Evolutionary conservation across 2,329 filamentous ascomycete genomes (phyloP).

Genomic region (Aspergillus sp.): DNA sequence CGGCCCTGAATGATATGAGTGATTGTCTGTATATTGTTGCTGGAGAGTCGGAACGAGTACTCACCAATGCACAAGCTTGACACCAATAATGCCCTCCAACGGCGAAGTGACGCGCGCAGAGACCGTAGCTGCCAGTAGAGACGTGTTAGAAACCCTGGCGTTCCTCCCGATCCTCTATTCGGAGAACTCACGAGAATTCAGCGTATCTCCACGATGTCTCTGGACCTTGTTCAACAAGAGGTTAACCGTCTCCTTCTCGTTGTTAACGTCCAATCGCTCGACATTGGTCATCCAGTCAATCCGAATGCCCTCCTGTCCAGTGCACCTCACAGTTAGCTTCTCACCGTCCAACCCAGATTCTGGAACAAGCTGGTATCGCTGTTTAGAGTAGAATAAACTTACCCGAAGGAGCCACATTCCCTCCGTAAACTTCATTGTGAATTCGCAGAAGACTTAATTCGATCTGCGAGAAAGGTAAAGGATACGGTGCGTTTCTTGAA

Average conservation of each 20-base stretch:
- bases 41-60: background rate
- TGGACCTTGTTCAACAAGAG: conserved; percentile 45
- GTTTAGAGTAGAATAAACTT: background rate
- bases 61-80: conserved; percentile 45
- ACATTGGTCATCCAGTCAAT: conserved; percentile 51
- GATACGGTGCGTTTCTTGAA: background rate
- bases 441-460: background rate
- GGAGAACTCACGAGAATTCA: conserved; percentile 39
- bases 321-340: background rate
- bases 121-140: conserved; percentile 34
- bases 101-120: conserved; percentile 41
- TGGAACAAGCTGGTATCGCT: background rate
- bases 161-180: background rate
- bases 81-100: conserved; percentile 44
- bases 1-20: conserved; percentile 32
- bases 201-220: conserved; percentile 44
- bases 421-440: conserved; percentile 48
- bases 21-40: background rate
- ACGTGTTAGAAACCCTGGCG: background rate
- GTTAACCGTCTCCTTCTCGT: conserved; percentile 36
- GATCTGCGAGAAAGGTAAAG: background rate
- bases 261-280: conserved; percentile 34
- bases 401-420: conserved; percentile 46
- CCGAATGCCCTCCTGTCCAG: conserved; percentile 38
- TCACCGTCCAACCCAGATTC: background rate